Percentiles rank a stretch among this genome's conserved stretches.
Evolutionary conservation across 345 rosid genomes (phyloP).

Genomic region (Noccaea bulbosa): DNA sequence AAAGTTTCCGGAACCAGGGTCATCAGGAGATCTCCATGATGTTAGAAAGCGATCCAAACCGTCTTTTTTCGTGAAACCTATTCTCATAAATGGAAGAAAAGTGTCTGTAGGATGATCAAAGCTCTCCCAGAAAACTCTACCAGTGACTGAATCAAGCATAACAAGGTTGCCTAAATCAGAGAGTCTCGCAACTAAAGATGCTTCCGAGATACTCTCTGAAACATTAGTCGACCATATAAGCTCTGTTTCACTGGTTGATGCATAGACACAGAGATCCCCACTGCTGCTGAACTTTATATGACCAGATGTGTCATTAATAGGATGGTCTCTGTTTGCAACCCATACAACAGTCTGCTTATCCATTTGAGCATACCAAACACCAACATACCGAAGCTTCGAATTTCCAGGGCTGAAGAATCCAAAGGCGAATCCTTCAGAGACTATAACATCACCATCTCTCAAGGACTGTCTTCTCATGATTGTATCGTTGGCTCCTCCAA

Average conservation of each 20-base stretch:
- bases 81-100: constrained; percentile 62
- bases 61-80: constrained; percentile 52
- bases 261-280: constrained; percentile 50
- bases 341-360: constrained; percentile 58
- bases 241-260: constrained; percentile 37
- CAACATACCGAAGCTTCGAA: constrained; percentile 62
- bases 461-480: constrained; percentile 43
- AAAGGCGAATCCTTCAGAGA: constrained; percentile 54
- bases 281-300: constrained; percentile 46
- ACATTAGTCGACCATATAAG: constrained; percentile 60
- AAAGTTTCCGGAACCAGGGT: constrained; percentile 55
- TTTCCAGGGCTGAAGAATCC: constrained; percentile 65
- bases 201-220: constrained; percentile 18
- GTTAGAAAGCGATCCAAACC: constrained; percentile 48
- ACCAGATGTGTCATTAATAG: constrained; percentile 53
- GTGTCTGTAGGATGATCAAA: constrained; percentile 72
- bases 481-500: constrained; percentile 31
- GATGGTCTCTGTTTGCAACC: constrained; percentile 78
- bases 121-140: constrained; percentile 63
- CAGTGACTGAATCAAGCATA: constrained; percentile 42
- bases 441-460: constrained; percentile 52
- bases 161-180: constrained; percentile 71
- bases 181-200: constrained; percentile 50
- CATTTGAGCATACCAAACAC: constrained; percentile 70
- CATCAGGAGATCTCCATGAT: constrained; percentile 59